Evolutionary conservation across 805 yeast species (phyloP), one percentile per base, ranked within the genome.

Genomic region (Metschnikowia reukaufii): DNA sequence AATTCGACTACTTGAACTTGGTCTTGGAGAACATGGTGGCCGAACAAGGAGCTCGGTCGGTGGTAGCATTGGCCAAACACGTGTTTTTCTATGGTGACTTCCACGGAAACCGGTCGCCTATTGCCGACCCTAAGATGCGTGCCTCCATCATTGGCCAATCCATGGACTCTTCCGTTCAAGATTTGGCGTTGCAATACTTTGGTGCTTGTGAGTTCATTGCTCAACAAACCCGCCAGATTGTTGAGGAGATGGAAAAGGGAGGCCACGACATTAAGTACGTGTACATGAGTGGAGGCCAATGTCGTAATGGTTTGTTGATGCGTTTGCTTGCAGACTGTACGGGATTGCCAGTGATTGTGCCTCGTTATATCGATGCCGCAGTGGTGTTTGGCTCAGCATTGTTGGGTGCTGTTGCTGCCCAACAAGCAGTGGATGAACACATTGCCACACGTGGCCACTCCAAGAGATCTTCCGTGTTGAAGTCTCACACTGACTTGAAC

Each of bases 171-270:
- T 83, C 96, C 0, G 72, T 94, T 35, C 88, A 90, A 57, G 88
- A 87, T 51, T 73, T 94, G 56, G 97, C 97, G 0, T 65, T 88
- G 50, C 84, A 82, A 56, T 94, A 94, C 63, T 77, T 91, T 41
- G 97, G 88, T 15, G 96, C 98, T 4, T 89, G 97, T 67, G 99
- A 94, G 70, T 94, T 94, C 59, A 91, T 94, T 65, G 97, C 96
- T 41, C 96, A 90, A 64, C 99, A 94, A 72, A 92, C 98, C 0
- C 82, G 97, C 60, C 99, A 94, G 60, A 94, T 94, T 61, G 84
- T 92, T 30, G 94, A 88, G 56, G 82, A 83, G 51, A 86, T 94
- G 89, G 83, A 81, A 56, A 68, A 73, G 45, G 73, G 86, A 2
- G 99, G 99, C 1, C 96, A 92, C 69, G 55, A 72, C 9, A 79